phyloP scores from a whole-genome alignment of 768 basidiomycete species.

The Podaxis carcinomalis region DNA sequence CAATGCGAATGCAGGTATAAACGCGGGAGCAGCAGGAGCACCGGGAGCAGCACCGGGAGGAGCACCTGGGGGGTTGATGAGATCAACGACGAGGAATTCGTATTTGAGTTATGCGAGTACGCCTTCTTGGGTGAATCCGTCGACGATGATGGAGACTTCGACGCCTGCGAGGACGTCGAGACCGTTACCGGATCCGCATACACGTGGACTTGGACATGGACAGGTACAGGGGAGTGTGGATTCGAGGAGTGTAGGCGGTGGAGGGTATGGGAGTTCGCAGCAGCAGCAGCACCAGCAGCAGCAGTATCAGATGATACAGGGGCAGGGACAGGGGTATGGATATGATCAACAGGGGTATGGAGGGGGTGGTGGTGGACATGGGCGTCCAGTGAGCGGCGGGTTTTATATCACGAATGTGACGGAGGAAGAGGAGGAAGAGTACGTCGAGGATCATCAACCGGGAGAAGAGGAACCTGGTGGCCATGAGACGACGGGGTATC shows the following conservation, averaged over 20 bases:
- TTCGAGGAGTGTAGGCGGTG: background rate
- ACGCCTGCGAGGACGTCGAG: slow-evolving; percentile 4
- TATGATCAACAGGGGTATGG: background rate
- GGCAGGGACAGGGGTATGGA: background rate
- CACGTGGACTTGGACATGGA: background rate
- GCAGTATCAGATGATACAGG: background rate
- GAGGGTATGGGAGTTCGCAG: background rate
- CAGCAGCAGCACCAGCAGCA: background rate
- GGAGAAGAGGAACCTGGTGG: background rate
- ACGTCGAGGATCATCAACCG: background rate
- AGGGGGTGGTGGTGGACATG: background rate
- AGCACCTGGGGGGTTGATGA: background rate
- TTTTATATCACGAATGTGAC: slow-evolving; percentile 6
- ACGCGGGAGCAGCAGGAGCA: too few species aligned
- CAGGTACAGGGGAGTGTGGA: background rate
- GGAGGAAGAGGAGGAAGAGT: slow-evolving; percentile 3
- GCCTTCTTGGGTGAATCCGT: slow-evolving; percentile 8
- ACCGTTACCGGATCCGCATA: slow-evolving; percentile 7
- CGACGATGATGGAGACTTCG: slow-evolving; percentile 9
- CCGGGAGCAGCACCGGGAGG: too few species aligned
- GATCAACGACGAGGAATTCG: background rate
- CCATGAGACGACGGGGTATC: background rate
- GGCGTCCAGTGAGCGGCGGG: background rate
- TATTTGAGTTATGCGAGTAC: slow-evolving; percentile 12
- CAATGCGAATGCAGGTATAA: background rate